Evolutionary conservation across 805 yeast genomes (phyloP).

Genomic region (Tetrapisispora phaffii): DNA sequence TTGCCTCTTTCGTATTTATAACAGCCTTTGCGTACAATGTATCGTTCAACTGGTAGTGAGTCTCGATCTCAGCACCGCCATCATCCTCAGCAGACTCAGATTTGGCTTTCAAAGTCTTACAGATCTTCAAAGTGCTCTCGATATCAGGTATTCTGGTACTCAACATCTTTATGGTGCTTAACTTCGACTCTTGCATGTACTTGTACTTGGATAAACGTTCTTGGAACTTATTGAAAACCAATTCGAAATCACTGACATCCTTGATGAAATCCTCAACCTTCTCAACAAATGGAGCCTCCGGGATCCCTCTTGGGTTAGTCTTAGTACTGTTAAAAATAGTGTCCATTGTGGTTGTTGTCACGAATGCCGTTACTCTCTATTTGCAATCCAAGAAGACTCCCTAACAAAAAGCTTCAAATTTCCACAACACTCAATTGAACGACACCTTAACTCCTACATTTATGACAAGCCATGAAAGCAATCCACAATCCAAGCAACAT

Average conservation of each 20-base stretch:
- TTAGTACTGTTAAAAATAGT: conserved; percentile 39
- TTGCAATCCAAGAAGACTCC: too few relatives aligned
- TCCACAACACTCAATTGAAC: too few relatives aligned
- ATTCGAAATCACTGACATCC: conserved; percentile 58
- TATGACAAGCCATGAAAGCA: too few relatives aligned
- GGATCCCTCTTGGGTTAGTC: conserved; percentile 88
- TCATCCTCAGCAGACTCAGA: conserved; percentile 23
- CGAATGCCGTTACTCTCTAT: neutral
- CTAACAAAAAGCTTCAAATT: too few relatives aligned
- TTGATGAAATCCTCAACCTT: conserved; percentile 67
- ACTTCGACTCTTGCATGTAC: conserved; percentile 55
- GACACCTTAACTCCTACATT: too few relatives aligned
- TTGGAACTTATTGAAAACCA: conserved; percentile 65
- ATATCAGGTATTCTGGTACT: conserved; percentile 80
- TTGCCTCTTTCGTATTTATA: conserved; percentile 43
- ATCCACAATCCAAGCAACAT: too few relatives aligned
- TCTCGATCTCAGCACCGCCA: conserved; percentile 37
- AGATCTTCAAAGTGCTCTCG: conserved; percentile 69
- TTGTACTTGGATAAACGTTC: conserved; percentile 83
- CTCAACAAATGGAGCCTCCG: conserved; percentile 90
- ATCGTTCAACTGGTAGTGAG: conserved; percentile 89
- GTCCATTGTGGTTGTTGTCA: conserved; percentile 18
- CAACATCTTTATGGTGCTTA: conserved; percentile 19
- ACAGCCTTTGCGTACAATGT: conserved; percentile 81
- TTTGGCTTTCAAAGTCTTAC: conserved; percentile 45